phyloP scores from a whole-genome alignment of 2,329 filamentous ascomycete genomes.

The Alternaria burnsii region DNA sequence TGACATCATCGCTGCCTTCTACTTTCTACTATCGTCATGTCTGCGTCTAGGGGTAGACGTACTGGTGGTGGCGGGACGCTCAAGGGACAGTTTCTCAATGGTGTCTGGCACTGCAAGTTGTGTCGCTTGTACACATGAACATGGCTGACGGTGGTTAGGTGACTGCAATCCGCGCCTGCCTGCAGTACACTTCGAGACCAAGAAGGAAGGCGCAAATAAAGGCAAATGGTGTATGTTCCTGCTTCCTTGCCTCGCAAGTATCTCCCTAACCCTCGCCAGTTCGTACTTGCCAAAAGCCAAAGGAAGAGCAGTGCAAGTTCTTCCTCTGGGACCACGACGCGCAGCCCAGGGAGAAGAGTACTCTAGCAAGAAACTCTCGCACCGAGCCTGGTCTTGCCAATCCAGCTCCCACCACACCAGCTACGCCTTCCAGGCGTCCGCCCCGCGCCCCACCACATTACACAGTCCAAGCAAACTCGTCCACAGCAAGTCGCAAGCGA shows the following conservation, averaged over 20 bases:
- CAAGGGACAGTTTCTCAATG: constrained; percentile 34
- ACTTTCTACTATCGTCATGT: constrained; percentile 22
- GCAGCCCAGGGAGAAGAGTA: constrained; percentile 56
- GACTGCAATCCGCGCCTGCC: constrained; percentile 65
- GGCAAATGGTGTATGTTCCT: constrained; percentile 59
- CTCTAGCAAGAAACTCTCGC: constrained; percentile 58
- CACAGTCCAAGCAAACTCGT: constrained; percentile 18
- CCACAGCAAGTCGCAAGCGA: constrained; percentile 40
- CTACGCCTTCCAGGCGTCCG: constrained; percentile 28
- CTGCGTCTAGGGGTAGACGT: constrained; percentile 21
- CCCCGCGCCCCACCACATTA: constrained; percentile 33
- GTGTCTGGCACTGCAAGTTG: constrained; percentile 39
- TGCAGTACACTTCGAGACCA: constrained; percentile 64
- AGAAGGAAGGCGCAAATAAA: constrained; percentile 65
- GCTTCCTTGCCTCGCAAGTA: background rate
- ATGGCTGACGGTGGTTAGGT: constrained; percentile 45
- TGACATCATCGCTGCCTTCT: background rate
- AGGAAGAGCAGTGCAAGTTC: constrained; percentile 58
- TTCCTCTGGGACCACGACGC: constrained; percentile 68
- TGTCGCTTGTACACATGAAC: background rate
- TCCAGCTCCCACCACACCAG: background rate
- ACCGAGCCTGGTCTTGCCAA: constrained; percentile 50
- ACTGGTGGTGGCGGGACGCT: constrained; percentile 14
- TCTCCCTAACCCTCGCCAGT: constrained; percentile 44
- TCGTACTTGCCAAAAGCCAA: constrained; percentile 64